These are phyloP conservation scores for Smithsoniella earleae DNA, from an alignment of 163 green algal species.

Conservation along the genomic window DNA sequence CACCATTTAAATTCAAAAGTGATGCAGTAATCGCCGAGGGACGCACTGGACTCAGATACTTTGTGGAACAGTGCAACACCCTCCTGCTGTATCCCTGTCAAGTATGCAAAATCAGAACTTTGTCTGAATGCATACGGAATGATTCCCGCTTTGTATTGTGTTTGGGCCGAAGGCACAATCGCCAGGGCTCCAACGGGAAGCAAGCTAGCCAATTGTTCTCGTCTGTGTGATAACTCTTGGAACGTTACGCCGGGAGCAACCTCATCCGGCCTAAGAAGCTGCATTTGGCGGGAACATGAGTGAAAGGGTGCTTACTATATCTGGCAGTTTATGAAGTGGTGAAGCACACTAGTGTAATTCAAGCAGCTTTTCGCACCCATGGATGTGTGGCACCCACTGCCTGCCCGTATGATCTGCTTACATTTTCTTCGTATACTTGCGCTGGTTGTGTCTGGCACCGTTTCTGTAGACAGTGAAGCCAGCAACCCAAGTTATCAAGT, in stretches of 20 bases:
- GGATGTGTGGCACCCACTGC: slow-evolving; percentile 6
- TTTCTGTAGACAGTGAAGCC: too few relatives aligned
- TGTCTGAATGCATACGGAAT: slow-evolving; percentile 70
- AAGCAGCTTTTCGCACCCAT: background rate
- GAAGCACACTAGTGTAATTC: background rate
- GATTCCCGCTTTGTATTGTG: slow-evolving; percentile 58
- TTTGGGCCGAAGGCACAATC: slow-evolving; percentile 50
- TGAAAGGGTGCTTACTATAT: background rate
- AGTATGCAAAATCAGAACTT: slow-evolving; percentile 70
- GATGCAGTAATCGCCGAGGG: too few relatives aligned
- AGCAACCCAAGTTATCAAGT: too few relatives aligned
- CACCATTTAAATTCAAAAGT: too few relatives aligned
- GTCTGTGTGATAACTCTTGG: slow-evolving; percentile 48
- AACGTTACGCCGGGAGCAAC: slow-evolving; percentile 49
- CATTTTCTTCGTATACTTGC: too few relatives aligned
- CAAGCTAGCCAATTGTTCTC: slow-evolving; percentile 39
- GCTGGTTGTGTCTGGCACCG: too few relatives aligned
- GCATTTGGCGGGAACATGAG: background rate
- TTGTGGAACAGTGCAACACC: slow-evolving; percentile 44
- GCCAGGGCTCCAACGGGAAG: slow-evolving; percentile 51
- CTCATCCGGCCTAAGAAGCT: slow-evolving; percentile 37
- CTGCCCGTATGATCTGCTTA: slow-evolving; percentile 18
- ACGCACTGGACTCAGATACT: slow-evolving; percentile 10
- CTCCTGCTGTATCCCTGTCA: slow-evolving; percentile 66
- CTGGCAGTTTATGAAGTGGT: background rate